phyloP scores from a whole-genome alignment of 2,329 filamentous ascomycete species.

The Colletotrichum liaoningense region DNA sequence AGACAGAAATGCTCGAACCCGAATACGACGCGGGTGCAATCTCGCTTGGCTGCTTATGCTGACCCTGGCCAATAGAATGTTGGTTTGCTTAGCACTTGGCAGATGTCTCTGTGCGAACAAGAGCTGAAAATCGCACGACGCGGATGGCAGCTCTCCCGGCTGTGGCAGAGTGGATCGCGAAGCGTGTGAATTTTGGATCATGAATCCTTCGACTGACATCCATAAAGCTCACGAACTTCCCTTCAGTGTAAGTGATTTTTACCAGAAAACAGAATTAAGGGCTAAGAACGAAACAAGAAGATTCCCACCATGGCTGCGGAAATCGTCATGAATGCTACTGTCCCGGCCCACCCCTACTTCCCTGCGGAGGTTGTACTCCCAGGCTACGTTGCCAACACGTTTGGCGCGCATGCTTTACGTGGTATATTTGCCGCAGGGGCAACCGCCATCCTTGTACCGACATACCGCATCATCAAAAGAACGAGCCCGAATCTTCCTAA shows the following conservation, averaged over 20 bases:
- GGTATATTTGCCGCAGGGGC: constrained; percentile 68
- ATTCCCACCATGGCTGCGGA: not conserved
- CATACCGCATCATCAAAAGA: constrained; percentile 64
- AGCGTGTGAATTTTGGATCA: too few species aligned
- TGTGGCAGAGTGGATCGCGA: not conserved
- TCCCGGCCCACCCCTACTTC: constrained; percentile 74
- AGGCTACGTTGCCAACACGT: constrained; percentile 75
- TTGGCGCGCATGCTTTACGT: constrained; percentile 68
- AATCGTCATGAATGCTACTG: constrained; percentile 18
- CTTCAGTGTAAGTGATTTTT: not conserved
- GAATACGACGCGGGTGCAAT: constrained; percentile 21
- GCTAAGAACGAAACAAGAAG: not conserved
- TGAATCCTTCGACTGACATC: not conserved
- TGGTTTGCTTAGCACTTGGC: not conserved
- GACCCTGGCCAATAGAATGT: not conserved
- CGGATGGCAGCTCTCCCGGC: constrained; percentile 16
- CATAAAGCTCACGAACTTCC: not conserved
- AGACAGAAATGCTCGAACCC: not conserved
- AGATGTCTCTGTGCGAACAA: not conserved
- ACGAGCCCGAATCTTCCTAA: constrained; percentile 63
- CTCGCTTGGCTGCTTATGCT: constrained; percentile 1
- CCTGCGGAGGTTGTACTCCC: constrained; percentile 72
- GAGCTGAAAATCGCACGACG: constrained; percentile 14
- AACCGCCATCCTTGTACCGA: constrained; percentile 66
- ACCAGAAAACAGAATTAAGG: not conserved